Evolutionary conservation across 2,329 filamentous ascomycete species (phyloP).

Genomic region (Calonectria pteridis): DNA sequence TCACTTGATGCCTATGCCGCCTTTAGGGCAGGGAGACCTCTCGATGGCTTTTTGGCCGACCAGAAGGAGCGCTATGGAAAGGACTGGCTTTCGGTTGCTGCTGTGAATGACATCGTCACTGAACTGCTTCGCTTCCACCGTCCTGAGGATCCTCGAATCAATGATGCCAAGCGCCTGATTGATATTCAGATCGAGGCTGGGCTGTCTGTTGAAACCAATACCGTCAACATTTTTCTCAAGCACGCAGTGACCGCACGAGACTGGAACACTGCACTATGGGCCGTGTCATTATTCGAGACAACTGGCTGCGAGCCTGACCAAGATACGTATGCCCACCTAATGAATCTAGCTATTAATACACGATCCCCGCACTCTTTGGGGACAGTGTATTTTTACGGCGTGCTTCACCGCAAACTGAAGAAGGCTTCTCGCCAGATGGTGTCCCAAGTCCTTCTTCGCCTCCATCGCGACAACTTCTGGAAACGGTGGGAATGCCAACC

Average conservation of each 20-base stretch:
- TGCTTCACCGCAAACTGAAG: conserved; percentile 47
- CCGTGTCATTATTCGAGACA: conserved; percentile 38
- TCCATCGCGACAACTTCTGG: conserved; percentile 45
- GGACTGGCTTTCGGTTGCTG: conserved; percentile 56
- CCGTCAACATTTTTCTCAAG: conserved; percentile 55
- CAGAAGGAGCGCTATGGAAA: conserved; percentile 59
- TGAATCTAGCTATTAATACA: conserved; percentile 50
- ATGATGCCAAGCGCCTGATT: conserved; percentile 47
- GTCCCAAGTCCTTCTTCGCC: conserved; percentile 43
- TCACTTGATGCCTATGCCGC: conserved; percentile 57
- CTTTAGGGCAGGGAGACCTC: conserved; percentile 49
- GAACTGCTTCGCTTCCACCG: conserved; percentile 57
- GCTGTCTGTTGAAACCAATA: conserved; percentile 43
- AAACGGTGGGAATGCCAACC: conserved; percentile 34
- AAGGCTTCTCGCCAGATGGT: conserved; percentile 40
- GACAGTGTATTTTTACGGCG: conserved; percentile 49
- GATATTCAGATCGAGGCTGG: conserved; percentile 40
- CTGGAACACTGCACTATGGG: conserved; percentile 50
- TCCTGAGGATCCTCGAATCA: conserved; percentile 34
- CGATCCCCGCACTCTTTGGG: conserved; percentile 48
- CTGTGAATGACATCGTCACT: conserved; percentile 55
- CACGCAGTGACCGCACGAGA: conserved; percentile 44
- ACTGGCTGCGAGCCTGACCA: conserved; percentile 42
- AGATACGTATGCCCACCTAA: conserved; percentile 53
- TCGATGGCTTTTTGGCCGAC: conserved; percentile 54